Base-by-base conservation (phyloP, 768 basidiomycete species). In the Melanogaster broomeanus region DNA sequence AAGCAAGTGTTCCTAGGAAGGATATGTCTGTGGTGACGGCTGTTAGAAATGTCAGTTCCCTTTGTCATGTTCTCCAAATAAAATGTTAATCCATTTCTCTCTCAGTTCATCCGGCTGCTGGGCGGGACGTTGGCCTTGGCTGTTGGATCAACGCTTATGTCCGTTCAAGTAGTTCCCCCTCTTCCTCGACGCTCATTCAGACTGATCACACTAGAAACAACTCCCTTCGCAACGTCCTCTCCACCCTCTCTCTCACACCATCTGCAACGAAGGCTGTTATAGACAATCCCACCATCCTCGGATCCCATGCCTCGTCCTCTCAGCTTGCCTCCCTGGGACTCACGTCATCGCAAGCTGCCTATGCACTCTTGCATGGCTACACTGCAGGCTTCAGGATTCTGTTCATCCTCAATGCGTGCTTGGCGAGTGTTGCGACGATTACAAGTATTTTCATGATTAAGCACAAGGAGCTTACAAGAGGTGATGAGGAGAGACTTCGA, bases 1-100 rank as follows among this genome's bases (percentile, higher is more conserved):
- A 91, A 62, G 87, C 87, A 0, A 83, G 85, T 24, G 88, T 90
- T 0, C 67, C 80, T 0, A 70, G 88, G 33, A 75, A 74, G 34
- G 88, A 91, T 53, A 88, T 90, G 87, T 84, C 85, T 2, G 84
- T 87, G 11, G 87, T 89, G 0, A 90, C 88, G 82, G n/a, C 82
- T 0, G 77, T 83, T 48, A 75, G 84, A 42, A 86, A 85, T 61
- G 83, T 82, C 48, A 35, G 76, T 55, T 11, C 9, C 19, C 8
- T 28, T 3, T 37, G 16, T 18, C 45, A 16, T 58, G 49, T 40
- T 10, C 35, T n/a, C 4, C n/a, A n/a, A n/a, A n/a, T n/a, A n/a
- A n/a, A n/a, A n/a, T 8, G 21, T 33, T n/a, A n/a, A 16, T 19
- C 10, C 35, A 15, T 15, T 38, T 13, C 25, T 4, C 2, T 45